A percentile compares a stretch with the other conserved stretches of the same genome.
phyloP scores from a whole-genome alignment of 2,329 filamentous ascomycete species.

The Trichoderma koningii region DNA sequence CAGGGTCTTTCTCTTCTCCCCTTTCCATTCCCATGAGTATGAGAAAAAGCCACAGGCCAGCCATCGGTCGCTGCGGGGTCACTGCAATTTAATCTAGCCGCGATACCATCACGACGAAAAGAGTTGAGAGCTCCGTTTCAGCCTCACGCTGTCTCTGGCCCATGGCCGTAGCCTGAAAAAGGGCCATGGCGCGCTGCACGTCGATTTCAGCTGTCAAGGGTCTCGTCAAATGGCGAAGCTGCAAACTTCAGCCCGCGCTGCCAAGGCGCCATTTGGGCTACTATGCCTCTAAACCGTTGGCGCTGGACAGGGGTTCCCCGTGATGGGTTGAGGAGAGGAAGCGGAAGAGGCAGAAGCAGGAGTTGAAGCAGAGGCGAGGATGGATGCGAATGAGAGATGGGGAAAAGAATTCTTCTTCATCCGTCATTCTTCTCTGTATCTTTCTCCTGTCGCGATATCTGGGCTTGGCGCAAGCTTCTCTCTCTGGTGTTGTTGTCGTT shows the following conservation, averaged over 20 bases:
- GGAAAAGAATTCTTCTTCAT: not conserved
- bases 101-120: not conserved
- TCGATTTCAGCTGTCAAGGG: constrained; percentile 27
- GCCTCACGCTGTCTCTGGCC: constrained; percentile 1
- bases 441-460: not conserved
- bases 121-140: constrained; percentile 19
- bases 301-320: constrained; percentile 21
- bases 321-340: constrained; percentile 2
- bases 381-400: not conserved
- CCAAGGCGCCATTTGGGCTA: constrained; percentile 11
- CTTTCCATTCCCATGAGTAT: not conserved
- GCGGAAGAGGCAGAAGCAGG: no score
- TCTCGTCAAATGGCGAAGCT: constrained; percentile 23
- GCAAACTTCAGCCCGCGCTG: constrained; percentile 9
- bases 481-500: not conserved
- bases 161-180: constrained; percentile 5
- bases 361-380: not conserved
- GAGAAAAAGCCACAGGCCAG: not conserved
- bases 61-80: constrained; percentile 6
- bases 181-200: constrained; percentile 12
- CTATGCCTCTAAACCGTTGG: not conserved
- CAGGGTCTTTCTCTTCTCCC: not conserved
- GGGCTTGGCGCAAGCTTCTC: not conserved
- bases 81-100: not conserved
- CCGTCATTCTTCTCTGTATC: not conserved